Base-by-base conservation (phyloP, 2,329 filamentous ascomycete species). In the Sphaerostilbella broomeana region DNA sequence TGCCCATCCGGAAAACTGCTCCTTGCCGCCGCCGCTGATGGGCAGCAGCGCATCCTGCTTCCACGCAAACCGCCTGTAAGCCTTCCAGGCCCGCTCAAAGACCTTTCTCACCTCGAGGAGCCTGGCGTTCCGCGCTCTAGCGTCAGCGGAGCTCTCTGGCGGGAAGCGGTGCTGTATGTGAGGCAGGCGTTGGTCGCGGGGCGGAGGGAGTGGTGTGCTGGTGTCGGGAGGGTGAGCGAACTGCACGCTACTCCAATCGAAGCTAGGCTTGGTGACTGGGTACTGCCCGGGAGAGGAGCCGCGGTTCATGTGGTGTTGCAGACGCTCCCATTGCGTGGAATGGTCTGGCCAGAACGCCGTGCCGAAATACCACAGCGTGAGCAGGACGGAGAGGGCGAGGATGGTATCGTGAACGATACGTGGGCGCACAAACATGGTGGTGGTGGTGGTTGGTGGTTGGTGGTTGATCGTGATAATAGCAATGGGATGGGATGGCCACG, bases 1-100 rank as follows among this genome's bases (percentile, higher is more conserved):
- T 6, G 74, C 77, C 79, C 79, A 83, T 17, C 79, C 80, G 11
- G 75, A 76, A 58, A 81, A 82, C 22, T 74, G 71, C 49, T 81
- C 70, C 30, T 69, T 68, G 34, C 58, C 63, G 2, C 56, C 51
- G 9, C 69, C 76, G 12, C 68, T 68, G 8, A 83, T 50, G 4
- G 80, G 80, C 20, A 65, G 64, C 37, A 84, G 62, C 48, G 81
- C 80, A 54, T 84, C 79, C 33, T 72, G 68, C 50, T 72, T 68
- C 78, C 79, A 84, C 0, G 80, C 81, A 48, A 73, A 58, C 38
- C 68, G 65, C 52, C 70, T 78, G 59, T 85, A 84, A 38, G 68
- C 68, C 47, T 69, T 68, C 35, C 60, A 46, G 35, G 63, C 59
- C 9, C 49, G 47, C 32, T 51, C 42, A 43, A 68, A 68, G 10